Base-by-base conservation (phyloP, 345 rosid genomes). In the Dipteronia dyeriana region DNA sequence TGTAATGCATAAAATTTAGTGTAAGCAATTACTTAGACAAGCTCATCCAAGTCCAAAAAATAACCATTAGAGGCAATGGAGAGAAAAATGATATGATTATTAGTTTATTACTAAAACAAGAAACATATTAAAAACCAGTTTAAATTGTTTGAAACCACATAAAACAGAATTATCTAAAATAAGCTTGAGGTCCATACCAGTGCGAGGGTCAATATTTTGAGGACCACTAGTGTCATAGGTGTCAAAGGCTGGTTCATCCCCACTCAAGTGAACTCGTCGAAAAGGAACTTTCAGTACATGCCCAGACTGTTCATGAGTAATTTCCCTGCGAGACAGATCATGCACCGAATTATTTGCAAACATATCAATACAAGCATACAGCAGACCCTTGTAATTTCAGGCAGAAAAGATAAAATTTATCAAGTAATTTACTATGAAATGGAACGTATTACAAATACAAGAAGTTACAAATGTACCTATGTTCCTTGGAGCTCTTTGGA, bases 221-320 rank as follows among this genome's bases (percentile, higher is more conserved):
- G 98, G 98, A 75, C 99, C 99, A 75, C 98, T 94, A 68, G 99
- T 97, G 81, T 97, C 98, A 78, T 97, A 97, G 31, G 75, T 90
- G 84, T 94, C 97, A 66, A 97, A 97, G 71, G 80, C 75, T 9
- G 97, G 93, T 75, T 91, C 98, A 85, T 85, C 92, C 70, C 99
- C 99, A 73, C 91, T 84, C 84, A 97, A 83, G 80, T 88, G 94
- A 38, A 97, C 88, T 76, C 94, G 85, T 62, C 99, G 84, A 68
- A 97, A 94, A 9, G 99, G 98, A 82, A 97, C 95, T 85, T 91
- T 90, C 75, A 96, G 95, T 3, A 86, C 84, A 85, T 94, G 94
- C 16, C 97, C 97, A 56, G 98, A 85, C 84, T 91, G 85, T 76
- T 92, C 91, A 79, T 94, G 98, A 83, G 82, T 73, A 78, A 91